Conservation (phyloP, 2,329 filamentous ascomycete species). For the Arthrobotrys sinensis region DNA sequence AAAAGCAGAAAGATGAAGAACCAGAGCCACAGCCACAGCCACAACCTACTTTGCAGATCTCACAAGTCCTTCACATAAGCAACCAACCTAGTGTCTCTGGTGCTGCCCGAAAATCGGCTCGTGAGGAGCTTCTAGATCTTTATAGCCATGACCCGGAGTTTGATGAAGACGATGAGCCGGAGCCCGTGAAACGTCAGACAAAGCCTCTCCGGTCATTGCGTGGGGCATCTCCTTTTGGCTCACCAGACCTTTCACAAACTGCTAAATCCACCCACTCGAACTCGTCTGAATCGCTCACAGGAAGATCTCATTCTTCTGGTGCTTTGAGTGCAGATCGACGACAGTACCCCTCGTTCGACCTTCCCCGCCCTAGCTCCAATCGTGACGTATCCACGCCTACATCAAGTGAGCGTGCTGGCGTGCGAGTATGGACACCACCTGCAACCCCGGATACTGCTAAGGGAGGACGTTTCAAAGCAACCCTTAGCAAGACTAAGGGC, state of each 20-base stretch:
- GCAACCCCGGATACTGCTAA: slow-evolving; percentile 63
- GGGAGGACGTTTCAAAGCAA: slow-evolving; percentile 61
- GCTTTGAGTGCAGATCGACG: slow-evolving; percentile 48
- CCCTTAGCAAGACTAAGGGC: slow-evolving; percentile 65
- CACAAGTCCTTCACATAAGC: slow-evolving; percentile 9
- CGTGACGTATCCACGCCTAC: slow-evolving; percentile 50
- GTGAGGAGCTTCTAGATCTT: slow-evolving; percentile 54
- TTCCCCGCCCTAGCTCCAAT: slow-evolving; percentile 48
- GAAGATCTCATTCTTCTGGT: slow-evolving; percentile 44
- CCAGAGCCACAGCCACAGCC: neutral
- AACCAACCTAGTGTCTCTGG: slow-evolving; percentile 18
- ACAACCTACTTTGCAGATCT: slow-evolving; percentile 15
- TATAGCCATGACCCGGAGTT: slow-evolving; percentile 55
- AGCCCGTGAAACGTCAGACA: slow-evolving; percentile 57
- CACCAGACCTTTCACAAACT: slow-evolving; percentile 52
- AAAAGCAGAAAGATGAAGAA: slow-evolving; percentile 18
- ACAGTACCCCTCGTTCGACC: slow-evolving; percentile 50
- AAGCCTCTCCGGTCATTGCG: slow-evolving; percentile 46
- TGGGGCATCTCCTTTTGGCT: slow-evolving; percentile 48
- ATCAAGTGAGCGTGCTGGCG: slow-evolving; percentile 50
- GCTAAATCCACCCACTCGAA: slow-evolving; percentile 50
- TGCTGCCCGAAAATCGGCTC: slow-evolving; percentile 45
- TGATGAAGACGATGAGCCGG: slow-evolving; percentile 51
- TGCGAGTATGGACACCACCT: slow-evolving; percentile 63
- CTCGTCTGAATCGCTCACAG: slow-evolving; percentile 50